Percentiles rank a stretch among this genome's conserved stretches.
Conservation (phyloP, 2,329 filamentous ascomycete species). For the Paraphoma sp. region DNA sequence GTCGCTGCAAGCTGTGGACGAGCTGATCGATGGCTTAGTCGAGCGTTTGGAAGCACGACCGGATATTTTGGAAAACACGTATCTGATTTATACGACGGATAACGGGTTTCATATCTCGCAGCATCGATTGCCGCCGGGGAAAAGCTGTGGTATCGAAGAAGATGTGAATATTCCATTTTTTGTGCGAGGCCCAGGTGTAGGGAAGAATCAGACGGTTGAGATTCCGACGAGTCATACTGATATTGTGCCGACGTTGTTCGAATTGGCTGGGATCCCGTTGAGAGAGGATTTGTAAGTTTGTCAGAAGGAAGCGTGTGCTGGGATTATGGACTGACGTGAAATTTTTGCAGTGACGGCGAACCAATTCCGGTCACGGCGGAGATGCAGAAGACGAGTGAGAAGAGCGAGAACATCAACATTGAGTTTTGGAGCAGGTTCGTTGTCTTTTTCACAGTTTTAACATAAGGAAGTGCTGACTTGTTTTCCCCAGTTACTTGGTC, state of each 20-base stretch:
- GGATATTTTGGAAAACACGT: constrained; percentile 56
- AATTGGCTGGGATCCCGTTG: constrained; percentile 39
- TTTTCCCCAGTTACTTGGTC: constrained; percentile 23
- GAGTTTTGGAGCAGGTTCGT: constrained; percentile 56
- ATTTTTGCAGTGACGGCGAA: constrained; percentile 35
- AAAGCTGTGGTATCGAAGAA: constrained; percentile 50
- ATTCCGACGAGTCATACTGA: constrained; percentile 48
- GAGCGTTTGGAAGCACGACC: constrained; percentile 48
- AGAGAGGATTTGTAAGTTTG: constrained; percentile 33
- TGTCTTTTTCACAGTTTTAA: no score
- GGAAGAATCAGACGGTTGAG: constrained; percentile 27
- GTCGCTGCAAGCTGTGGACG: constrained; percentile 61
- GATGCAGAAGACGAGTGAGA: constrained; percentile 5
- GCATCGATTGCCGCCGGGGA: constrained; percentile 51
- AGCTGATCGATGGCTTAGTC: constrained; percentile 58
- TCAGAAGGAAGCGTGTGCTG: no score
- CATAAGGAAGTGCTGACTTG: no score
- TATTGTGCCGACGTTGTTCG: constrained; percentile 49
- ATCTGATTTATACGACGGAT: constrained; percentile 51
- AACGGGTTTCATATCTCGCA: constrained; percentile 53
- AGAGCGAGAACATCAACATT: constrained; percentile 49
- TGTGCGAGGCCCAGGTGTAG: constrained; percentile 48
- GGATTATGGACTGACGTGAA: no score
- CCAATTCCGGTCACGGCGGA: constrained; percentile 39
- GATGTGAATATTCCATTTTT: constrained; percentile 53